Base-by-base conservation (phyloP, 1,284 basidiomycete genomes). In the Melampsora medusae region DNA sequence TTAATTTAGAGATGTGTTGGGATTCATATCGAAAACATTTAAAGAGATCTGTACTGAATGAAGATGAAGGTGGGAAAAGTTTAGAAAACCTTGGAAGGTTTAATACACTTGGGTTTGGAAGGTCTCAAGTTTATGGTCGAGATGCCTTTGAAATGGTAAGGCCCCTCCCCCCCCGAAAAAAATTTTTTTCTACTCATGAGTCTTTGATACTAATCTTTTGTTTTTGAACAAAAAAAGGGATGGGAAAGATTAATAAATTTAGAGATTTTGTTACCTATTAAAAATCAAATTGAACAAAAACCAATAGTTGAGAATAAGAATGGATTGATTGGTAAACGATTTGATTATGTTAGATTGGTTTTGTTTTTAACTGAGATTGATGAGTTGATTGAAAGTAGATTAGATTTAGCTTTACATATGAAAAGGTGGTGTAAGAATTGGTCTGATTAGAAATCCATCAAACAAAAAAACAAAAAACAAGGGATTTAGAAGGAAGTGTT, bases 1-100 rank as follows among this genome's bases (percentile, higher is more conserved):
- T 74, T 50, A 74, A 74, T 42, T 56, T 74, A 42, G 72, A 74
- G 38, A 74, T 74, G 72, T 49, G 46, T 16, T 74, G 72, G 72
- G 72, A 74, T 42, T 4, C 19, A 19, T 74, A 67, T 53, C 72
- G 72, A 50, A 62, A 74, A 61, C 72, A 74, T 33, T 38, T 74
- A 22, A 49, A 66, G 22, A 60, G 70, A 12, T 28, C 28, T 19
- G 42, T 61, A 17, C n/a, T 73, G n/a, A 56, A 56, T 22, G 53
- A n/a, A 22, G 53, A 56, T 56, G n/a, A 56, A n/a, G 17, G 4
- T 56, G n/a, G 25, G 4, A 22, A 19, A 53, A 14, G 22, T 14
- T 19, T 7, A 22, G n/a, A 12, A 56, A n/a, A 1, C 3, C 3
- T 53, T 53, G 17, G 22, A 53, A 5, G 22, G 5, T 3, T 53